Evolutionary conservation across 345 rosid genomes (phyloP), one percentile per base, ranked within the genome.

Genomic region (Theobroma cacao): DNA sequence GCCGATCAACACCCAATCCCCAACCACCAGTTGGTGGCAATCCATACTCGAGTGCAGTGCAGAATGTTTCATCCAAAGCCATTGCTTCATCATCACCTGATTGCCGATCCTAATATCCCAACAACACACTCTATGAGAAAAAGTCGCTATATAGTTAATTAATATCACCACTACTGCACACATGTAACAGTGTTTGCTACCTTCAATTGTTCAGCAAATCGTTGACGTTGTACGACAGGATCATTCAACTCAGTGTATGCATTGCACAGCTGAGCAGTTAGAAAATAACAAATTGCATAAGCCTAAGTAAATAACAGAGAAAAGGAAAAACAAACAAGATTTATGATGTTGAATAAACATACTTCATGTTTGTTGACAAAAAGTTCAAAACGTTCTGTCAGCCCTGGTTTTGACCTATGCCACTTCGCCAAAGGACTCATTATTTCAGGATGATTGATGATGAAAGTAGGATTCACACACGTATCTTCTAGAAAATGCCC

Each of bases 11-110:
- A 65, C 98, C 98, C 86, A 96, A 24, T 75, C 99, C 99, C 98
- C 98, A 96, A 48, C 98, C 99, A 82, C 89, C 97, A 6, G 98
- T 96, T 30, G 99, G 99, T 77, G 99, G 93, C 85, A 96, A 79
- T 22, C 98, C 97, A 70, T 91, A 94, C 79, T 96, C 98, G 17
- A 96, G 93, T 56, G 98, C 93, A 0, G 85, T 86, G 75, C 98
- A 94, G 70, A 96, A 96, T 34, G 95, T 90, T 85, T 96, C 99
- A 82, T 96, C 99, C 68, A 90, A 63, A 67, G 97, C 97, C 98
- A 96, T 96, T 2, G 99, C 99, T 86, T 96, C 99, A 71, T 94
- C 99, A 75, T 96, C 99, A 43, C 99, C 99, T 2, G 92, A 96
- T 64, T 96, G 95, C 60, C 98, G 82, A 80, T 94, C 98, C 94